These are phyloP conservation scores for Leptographium wingfieldii DNA, from an alignment of 2,329 filamentous ascomycete genomes.

Conservation along the genomic window DNA sequence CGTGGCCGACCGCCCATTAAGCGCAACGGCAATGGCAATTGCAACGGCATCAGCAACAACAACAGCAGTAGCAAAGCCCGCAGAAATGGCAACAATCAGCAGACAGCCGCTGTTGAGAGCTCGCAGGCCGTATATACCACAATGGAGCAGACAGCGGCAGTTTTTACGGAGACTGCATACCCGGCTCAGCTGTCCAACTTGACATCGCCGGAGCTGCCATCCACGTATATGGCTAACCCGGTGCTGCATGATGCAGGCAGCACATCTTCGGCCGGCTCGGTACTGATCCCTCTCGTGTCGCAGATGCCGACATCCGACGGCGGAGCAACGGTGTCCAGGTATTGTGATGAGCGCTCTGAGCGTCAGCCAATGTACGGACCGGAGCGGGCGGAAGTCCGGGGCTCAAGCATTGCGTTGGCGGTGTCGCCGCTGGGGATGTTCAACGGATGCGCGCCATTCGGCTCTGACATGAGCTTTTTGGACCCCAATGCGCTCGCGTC, in stretches of 20 bases:
- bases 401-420: conserved; percentile 11
- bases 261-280: too few relatives aligned
- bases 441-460: conserved; percentile 15
- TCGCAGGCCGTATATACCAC: too few relatives aligned
- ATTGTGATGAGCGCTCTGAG: conserved; percentile 22
- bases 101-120: too few relatives aligned
- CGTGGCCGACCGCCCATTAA: conserved; percentile 64
- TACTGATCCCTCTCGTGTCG: neutral
- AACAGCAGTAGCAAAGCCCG: neutral
- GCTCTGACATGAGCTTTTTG: neutral
- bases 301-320: neutral
- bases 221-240: neutral
- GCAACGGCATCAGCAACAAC: neutral
- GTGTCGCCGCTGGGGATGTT: conserved; percentile 20
- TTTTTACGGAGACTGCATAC: neutral
- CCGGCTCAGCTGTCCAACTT: neutral
- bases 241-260: too few relatives aligned
- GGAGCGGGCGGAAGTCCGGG: conserved; percentile 8
- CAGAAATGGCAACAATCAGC: neutral
- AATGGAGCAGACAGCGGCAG: neutral
- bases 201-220: neutral
- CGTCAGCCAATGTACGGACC: conserved; percentile 51
- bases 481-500: neutral
- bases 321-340: neutral
- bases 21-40: neutral